Evolutionary conservation across 208 protist genomes (phyloP).

Genomic region (Naegleria lovaniensis): DNA sequence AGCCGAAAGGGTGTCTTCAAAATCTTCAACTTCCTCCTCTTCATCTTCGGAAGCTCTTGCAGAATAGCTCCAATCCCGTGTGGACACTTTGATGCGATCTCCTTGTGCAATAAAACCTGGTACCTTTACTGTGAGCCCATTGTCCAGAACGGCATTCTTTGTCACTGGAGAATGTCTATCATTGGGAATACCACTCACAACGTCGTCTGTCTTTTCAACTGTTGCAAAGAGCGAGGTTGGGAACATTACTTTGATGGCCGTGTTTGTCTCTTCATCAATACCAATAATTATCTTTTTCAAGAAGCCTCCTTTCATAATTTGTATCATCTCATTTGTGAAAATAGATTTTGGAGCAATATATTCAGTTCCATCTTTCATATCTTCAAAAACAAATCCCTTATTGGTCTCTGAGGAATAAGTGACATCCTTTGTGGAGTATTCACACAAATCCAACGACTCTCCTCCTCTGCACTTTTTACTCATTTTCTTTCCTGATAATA

Average conservation of each 20-base stretch:
- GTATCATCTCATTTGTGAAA: not conserved
- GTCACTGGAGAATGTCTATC: constrained; percentile 8
- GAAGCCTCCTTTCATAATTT: not conserved
- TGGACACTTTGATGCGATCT: not conserved
- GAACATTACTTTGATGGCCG: not conserved
- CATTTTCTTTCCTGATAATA: not conserved
- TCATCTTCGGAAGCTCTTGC: not conserved
- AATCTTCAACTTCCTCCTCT: not conserved
- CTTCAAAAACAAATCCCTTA: constrained; percentile 11
- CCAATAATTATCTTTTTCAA: not conserved
- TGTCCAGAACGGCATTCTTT: not conserved
- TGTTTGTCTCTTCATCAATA: not conserved
- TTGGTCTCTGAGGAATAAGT: not conserved
- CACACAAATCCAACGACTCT: not conserved
- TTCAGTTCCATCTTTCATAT: constrained; percentile 6
- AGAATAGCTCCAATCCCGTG: not conserved
- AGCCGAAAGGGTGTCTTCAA: not conserved
- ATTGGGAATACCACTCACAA: not conserved
- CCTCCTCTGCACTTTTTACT: constrained; percentile 13
- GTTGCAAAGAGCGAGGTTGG: not conserved
- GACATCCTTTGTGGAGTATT: not conserved
- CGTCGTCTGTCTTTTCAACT: not conserved
- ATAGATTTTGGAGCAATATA: not conserved
- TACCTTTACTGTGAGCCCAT: not conserved
- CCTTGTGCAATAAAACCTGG: not conserved